A percentile compares a stretch with the other conserved stretches of the same genome.
Conservation (phyloP, 192 early-diverging fungal species). For the Pilaira anomala region DNA sequence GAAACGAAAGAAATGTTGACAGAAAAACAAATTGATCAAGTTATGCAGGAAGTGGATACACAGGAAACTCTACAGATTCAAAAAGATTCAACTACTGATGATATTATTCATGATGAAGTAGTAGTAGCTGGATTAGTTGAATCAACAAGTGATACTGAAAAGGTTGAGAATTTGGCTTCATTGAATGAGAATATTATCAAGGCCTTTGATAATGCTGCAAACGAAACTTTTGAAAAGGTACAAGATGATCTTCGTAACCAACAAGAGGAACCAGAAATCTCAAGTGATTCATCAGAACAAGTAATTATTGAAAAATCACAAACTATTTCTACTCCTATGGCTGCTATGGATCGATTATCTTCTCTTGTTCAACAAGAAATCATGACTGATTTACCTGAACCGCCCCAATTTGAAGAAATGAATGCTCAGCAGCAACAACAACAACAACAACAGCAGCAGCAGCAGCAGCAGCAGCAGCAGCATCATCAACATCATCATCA, state of each 20-base stretch:
- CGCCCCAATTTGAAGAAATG: neutral
- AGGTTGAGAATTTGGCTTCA: neutral
- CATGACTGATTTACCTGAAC: neutral
- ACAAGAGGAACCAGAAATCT: neutral
- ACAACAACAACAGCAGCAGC: neutral
- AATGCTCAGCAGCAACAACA: neutral
- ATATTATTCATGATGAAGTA: neutral
- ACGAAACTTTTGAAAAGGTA: neutral
- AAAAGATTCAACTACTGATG: neutral
- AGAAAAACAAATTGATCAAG: neutral
- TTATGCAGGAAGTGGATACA: neutral
- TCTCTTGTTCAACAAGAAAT: slow-evolving; percentile 18
- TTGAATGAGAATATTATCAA: slow-evolving; percentile 9
- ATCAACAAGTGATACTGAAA: no score
- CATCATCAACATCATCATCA: no score
- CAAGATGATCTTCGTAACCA: neutral
- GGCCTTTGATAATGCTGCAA: slow-evolving; percentile 7
- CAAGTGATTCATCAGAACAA: neutral
- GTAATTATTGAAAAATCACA: neutral
- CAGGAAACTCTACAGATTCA: neutral
- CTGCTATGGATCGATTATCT: slow-evolving; percentile 23
- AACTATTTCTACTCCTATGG: slow-evolving; percentile 10
- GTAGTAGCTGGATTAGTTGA: neutral
- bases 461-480: no score
- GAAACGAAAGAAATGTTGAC: neutral